These are phyloP conservation scores for Grosmannia clavigera DNA, from an alignment of 2,329 filamentous ascomycete genomes.

Conservation along the genomic window DNA sequence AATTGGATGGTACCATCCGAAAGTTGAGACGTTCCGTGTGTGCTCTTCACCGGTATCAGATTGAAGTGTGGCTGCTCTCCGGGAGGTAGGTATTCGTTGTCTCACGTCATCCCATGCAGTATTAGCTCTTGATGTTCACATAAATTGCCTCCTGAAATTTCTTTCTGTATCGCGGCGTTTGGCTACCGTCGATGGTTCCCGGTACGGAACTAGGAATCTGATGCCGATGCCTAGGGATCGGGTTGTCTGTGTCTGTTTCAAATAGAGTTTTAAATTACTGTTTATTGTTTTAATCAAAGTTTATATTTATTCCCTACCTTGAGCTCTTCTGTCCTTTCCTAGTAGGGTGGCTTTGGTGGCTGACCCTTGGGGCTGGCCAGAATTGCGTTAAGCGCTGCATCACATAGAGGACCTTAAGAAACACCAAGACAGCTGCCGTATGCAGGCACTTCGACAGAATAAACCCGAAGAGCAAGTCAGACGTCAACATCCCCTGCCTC, in stretches of 20 bases:
- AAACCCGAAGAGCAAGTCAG: too few relatives aligned
- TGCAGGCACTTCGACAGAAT: too few relatives aligned
- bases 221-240: not conserved
- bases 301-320: too few relatives aligned
- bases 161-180: not conserved
- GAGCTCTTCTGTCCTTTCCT: too few relatives aligned
- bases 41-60: not conserved
- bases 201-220: not conserved
- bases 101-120: not conserved
- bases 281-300: not conserved
- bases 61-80: not conserved
- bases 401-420: too few relatives aligned
- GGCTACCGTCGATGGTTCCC: not conserved
- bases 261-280: too few relatives aligned
- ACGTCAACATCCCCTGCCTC: too few relatives aligned
- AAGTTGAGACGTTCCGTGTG: not conserved
- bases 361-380: too few relatives aligned
- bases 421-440: too few relatives aligned
- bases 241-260: not conserved
- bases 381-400: too few relatives aligned
- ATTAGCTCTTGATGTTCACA: not conserved
- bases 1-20: not conserved
- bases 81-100: not conserved
- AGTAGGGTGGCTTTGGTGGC: too few relatives aligned
- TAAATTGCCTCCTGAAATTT: not conserved